Base-by-base conservation (phyloP, 2,329 filamentous ascomycete species). In the Aspergillus fumigatus region DNA sequence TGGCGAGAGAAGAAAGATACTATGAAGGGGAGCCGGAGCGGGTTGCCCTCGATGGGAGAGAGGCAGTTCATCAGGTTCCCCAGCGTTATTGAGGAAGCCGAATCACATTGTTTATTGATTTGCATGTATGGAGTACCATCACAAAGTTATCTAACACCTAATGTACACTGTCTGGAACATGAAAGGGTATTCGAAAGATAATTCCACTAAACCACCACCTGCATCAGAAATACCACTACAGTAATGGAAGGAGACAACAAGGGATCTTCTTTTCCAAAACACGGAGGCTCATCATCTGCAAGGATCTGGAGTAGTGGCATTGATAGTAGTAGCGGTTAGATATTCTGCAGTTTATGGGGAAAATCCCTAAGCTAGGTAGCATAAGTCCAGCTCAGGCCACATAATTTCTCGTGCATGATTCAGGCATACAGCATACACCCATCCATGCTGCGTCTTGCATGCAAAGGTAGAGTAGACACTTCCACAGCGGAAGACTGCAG, bases 21-120 rank as follows among this genome's bases (percentile, higher is more conserved):
- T 75, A 73, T 60, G 71, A 72, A 29, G 68, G 72, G 21, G 73
- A 71, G 19, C 64, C 66, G n/a, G 64, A 66, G 32, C 69, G 66
- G 51, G 55, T 73, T 47, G 62, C 64, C 27, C 59, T 71, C 26
- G 71, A 74, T 29, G 68, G 65, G 21, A 61, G 66, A 27, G 67
- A 72, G 53, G 55, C 67, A 41, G 64, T 71, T 51, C 73, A 68
- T 55, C 68, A 70, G 50, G 66, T 65, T 32, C 59, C 69, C 52
- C 68, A 67, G 58, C 69, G 69, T 54, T 76, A 75, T 54, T 70
- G 65, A 67, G 19, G n/a, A 43, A 19, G n/a, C 10, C 40, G 40
- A 8, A 43, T 21, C 40, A n/a, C 21, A 6, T 21, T 10, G 41
- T 25, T 25, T 8, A 23, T 21, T 25, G 4, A 23, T 47, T 50